phyloP scores from a whole-genome alignment of 2,329 filamentous ascomycete species.

The Hypoxylon sp. region DNA sequence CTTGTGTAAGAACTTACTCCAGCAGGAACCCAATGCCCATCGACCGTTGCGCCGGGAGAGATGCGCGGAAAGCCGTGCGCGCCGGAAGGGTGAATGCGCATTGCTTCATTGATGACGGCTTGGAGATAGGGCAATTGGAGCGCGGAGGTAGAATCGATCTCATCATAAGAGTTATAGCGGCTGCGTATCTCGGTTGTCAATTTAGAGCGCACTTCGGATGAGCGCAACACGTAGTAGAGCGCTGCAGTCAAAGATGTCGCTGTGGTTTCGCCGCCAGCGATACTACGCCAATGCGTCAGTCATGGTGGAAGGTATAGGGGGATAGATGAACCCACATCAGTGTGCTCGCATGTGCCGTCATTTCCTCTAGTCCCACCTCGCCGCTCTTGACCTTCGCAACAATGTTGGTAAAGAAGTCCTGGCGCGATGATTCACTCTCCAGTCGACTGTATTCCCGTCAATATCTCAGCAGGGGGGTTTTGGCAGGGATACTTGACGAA shows the following conservation, averaged over 20 bases:
- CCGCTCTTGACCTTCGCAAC: slow-evolving; percentile 34
- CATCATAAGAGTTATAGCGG: slow-evolving; percentile 39
- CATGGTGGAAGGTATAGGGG: neutral
- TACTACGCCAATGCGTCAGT: slow-evolving; percentile 1
- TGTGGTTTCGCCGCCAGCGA: slow-evolving; percentile 41
- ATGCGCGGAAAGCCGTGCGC: slow-evolving; percentile 45
- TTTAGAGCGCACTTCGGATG: neutral
- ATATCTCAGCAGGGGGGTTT: neutral
- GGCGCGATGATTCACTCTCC: slow-evolving; percentile 17
- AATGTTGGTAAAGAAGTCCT: slow-evolving; percentile 41
- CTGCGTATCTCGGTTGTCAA: slow-evolving; percentile 37
- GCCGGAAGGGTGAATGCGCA: slow-evolving; percentile 36
- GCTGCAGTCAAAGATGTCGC: slow-evolving; percentile 26
- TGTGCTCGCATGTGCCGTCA: slow-evolving; percentile 40
- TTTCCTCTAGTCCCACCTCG: slow-evolving; percentile 34
- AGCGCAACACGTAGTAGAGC: slow-evolving; percentile 26
- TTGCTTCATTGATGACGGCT: slow-evolving; percentile 38
- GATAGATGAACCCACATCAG: slow-evolving; percentile 11
- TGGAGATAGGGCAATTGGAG: slow-evolving; percentile 41
- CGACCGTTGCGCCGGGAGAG: slow-evolving; percentile 39
- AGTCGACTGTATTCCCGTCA: slow-evolving; percentile 26
- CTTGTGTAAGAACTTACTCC: slow-evolving; percentile 24
- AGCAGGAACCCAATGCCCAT: slow-evolving; percentile 36
- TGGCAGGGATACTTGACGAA: slow-evolving; percentile 1
- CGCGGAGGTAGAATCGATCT: slow-evolving; percentile 43